Base-by-base conservation (phyloP, 1,284 basidiomycete genomes). In the Pholiota adiposa region DNA sequence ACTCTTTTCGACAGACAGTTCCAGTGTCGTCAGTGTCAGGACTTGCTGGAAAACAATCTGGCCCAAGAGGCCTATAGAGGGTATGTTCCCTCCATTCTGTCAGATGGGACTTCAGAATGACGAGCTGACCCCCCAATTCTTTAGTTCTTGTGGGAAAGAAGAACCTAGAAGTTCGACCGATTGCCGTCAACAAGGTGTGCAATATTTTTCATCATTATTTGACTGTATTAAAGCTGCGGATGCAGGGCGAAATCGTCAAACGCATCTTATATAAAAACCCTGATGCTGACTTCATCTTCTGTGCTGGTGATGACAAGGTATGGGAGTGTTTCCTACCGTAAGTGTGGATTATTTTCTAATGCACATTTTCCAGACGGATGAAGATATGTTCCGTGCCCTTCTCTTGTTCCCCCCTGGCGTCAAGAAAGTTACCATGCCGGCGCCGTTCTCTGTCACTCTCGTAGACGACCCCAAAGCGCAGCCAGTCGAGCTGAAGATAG, bases 271-370 rank as follows among this genome's bases (percentile, higher is more conserved):
- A 96, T 83, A 81, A 89, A 72, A 90, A 98, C 79, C 90, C 95
- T 1, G 94, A 97, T 65, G 90, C 93, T 50, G 93, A 97, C 73
- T 97, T 98, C 73, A 85, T 98, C 70, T 96, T 98, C 78, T 98
- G 97, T 73, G 96, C 94, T 0, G 97, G 97, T 54, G 97, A 98
- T 72, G 97, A 98, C 81, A 98, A 98, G 86, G 94, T 93, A 57
- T 11, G 46, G 18, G 6, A 33, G 31, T 33, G 31, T 33, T 5
- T 33, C 31, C 31, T 12, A 33, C 31, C 12, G 31, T n/a, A n/a
- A n/a, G 29, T 52, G 51, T 14, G 40, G 2, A 56, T 14, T 25
- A 3, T 34, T 59, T 33, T 23, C 33, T 25, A 29, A 36, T 25
- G 18, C 9, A 18, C 27, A 55, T 8, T 43, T 8, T 25, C 41